Percentiles rank a stretch among this genome's conserved stretches.
phyloP scores from a whole-genome alignment of 257 asterid genomes.

The Verbascum thapsus region DNA sequence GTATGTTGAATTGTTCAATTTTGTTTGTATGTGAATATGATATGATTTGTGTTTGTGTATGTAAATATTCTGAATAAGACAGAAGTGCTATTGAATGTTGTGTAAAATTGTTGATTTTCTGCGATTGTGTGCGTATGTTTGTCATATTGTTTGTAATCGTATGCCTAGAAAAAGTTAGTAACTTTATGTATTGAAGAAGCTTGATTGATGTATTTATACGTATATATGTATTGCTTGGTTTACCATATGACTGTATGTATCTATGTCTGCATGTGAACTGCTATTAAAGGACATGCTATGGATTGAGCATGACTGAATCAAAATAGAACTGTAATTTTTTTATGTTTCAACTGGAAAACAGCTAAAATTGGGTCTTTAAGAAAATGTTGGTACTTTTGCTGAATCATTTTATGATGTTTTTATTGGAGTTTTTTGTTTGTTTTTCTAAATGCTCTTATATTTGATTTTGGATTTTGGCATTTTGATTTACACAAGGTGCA shows the following conservation, averaged over 20 bases:
- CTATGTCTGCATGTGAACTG: conserved; percentile 7
- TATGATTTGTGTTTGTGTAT: too few species aligned
- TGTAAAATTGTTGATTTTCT: neutral
- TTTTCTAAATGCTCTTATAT: conserved; percentile 20
- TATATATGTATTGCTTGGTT: conserved; percentile 12
- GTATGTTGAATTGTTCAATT: conserved; percentile 4
- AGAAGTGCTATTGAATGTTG: too few species aligned
- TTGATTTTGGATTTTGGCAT: conserved; percentile 10
- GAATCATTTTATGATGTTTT: conserved; percentile 3
- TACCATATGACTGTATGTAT: neutral
- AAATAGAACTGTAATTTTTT: conserved; percentile 13
- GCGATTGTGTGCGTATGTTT: neutral
- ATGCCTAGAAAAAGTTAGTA: neutral
- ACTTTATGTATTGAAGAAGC: conserved; percentile 7
- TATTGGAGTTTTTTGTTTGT: conserved; percentile 2
- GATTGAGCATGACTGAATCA: conserved; percentile 18
- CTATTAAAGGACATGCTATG: conserved; percentile 13
- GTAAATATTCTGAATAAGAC: too few species aligned
- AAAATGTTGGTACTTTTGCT: conserved; percentile 6
- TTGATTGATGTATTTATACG: neutral
- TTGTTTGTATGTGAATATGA: too few species aligned
- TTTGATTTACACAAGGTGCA: neutral
- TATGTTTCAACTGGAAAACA: conserved; percentile 22
- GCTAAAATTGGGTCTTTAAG: conserved; percentile 17
- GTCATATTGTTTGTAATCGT: conserved; percentile 11